phyloP scores from a whole-genome alignment of 1,139 yeast genomes.

The Pichia sp. region DNA sequence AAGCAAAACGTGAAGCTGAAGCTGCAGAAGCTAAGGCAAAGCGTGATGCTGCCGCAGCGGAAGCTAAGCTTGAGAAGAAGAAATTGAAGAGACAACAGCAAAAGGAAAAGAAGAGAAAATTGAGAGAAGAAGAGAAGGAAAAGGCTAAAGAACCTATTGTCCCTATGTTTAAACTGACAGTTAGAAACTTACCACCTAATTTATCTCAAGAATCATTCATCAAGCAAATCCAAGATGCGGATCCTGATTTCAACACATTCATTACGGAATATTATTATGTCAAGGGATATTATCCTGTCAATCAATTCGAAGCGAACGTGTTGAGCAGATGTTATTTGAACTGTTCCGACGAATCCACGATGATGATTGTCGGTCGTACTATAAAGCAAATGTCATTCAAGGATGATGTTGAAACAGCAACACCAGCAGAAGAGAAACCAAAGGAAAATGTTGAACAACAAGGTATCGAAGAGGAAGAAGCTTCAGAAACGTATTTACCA shows the following conservation, averaged over 20 bases:
- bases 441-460: conserved; percentile 1
- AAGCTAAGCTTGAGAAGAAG: neutral
- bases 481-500: conserved; percentile 17
- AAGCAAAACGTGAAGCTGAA: no score
- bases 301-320: conserved; percentile 23
- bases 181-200: conserved; percentile 40
- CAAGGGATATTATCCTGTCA: conserved; percentile 33
- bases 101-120: conserved; percentile 2
- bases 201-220: conserved; percentile 33
- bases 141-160: neutral
- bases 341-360: conserved; percentile 21
- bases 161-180: conserved; percentile 30
- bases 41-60: neutral
- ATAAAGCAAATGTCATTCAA: conserved; percentile 17
- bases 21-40: neutral
- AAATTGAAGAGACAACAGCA: conserved; percentile 2
- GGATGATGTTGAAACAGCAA: neutral
- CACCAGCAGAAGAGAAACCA: neutral
- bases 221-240: conserved; percentile 13
- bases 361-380: conserved; percentile 18
- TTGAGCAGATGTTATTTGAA: conserved; percentile 28
- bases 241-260: conserved; percentile 7
- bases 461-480: neutral
- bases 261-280: conserved; percentile 35
- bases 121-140: neutral